phyloP scores from a whole-genome alignment of 495 filamentous ascomycete species.

The Tuber brumale region DNA sequence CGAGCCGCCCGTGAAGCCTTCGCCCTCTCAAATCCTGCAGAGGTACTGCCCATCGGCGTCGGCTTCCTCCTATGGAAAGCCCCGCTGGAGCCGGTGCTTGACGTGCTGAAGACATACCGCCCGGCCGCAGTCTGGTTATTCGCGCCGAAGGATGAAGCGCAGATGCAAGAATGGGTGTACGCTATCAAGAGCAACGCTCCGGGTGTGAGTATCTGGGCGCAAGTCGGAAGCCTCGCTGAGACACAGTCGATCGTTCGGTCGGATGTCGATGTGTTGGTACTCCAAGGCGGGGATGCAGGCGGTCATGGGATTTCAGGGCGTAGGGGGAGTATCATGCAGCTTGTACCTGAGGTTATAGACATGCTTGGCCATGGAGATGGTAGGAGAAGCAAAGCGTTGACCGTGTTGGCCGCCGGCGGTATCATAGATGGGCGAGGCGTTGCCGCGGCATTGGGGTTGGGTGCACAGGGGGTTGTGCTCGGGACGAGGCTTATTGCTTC shows the following conservation, averaged over 20 bases:
- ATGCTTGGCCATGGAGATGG: slow-evolving; percentile 44
- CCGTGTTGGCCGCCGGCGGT: slow-evolving; percentile 65
- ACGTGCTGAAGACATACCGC: slow-evolving; percentile 46
- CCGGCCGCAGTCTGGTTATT: slow-evolving; percentile 69
- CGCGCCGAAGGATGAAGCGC: slow-evolving; percentile 50
- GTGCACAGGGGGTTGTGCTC: slow-evolving; percentile 61
- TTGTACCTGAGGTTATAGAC: slow-evolving; percentile 58
- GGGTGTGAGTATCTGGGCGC: slow-evolving; percentile 57
- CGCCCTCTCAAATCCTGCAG: slow-evolving; percentile 18
- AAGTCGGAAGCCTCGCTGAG: slow-evolving; percentile 57
- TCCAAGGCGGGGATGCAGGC: slow-evolving; percentile 67
- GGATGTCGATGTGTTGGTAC: slow-evolving; percentile 60
- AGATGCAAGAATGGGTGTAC: slow-evolving; percentile 54
- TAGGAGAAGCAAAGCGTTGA: slow-evolving; percentile 45
- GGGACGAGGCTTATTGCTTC: slow-evolving; percentile 66
- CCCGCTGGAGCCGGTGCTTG: slow-evolving; percentile 46
- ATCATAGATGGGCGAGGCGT: slow-evolving; percentile 62
- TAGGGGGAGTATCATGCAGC: slow-evolving; percentile 53
- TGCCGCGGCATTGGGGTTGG: slow-evolving; percentile 59
- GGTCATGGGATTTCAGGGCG: slow-evolving; percentile 58
- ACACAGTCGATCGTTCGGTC: slow-evolving; percentile 46
- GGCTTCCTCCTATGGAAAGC: slow-evolving; percentile 58
- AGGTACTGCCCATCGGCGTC: slow-evolving; percentile 53
- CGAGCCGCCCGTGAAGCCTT: slow-evolving; percentile 23
- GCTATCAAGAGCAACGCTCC: slow-evolving; percentile 43